Evolutionary conservation across 2,329 filamentous ascomycete genomes (phyloP).

Genomic region (Xenoacremonium recifei): DNA sequence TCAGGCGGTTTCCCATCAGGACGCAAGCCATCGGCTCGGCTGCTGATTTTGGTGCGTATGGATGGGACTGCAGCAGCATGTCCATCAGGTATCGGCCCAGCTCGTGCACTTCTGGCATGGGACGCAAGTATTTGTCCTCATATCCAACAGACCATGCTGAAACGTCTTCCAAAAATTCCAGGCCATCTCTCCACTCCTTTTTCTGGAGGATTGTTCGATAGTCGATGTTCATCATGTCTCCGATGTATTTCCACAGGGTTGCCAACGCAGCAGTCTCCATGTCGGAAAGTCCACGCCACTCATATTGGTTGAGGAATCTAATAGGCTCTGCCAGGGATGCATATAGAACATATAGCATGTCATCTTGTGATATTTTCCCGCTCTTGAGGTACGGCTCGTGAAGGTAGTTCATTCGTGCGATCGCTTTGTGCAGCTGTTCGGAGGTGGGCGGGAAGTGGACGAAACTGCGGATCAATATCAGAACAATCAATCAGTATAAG

Average conservation of each 20-base stretch:
- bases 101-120: slow-evolving; percentile 45
- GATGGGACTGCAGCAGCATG: slow-evolving; percentile 57
- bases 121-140: slow-evolving; percentile 59
- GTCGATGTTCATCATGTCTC: slow-evolving; percentile 66
- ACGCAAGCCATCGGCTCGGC: slow-evolving; percentile 52
- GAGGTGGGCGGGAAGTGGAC: slow-evolving; percentile 27
- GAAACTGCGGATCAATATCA: slow-evolving; percentile 29
- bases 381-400: slow-evolving; percentile 36
- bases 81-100: slow-evolving; percentile 59
- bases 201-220: slow-evolving; percentile 40
- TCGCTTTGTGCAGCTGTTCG: slow-evolving; percentile 30
- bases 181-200: slow-evolving; percentile 45
- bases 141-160: slow-evolving; percentile 52
- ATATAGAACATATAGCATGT: slow-evolving; percentile 40
- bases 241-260: slow-evolving; percentile 69
- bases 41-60: slow-evolving; percentile 43
- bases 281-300: slow-evolving; percentile 67
- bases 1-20: slow-evolving; percentile 62
- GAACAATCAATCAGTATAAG: not conserved
- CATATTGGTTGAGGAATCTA: slow-evolving; percentile 61
- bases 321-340: slow-evolving; percentile 67
- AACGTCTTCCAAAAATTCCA: slow-evolving; percentile 52
- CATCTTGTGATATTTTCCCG: slow-evolving; percentile 36
- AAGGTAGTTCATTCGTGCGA: slow-evolving; percentile 40
- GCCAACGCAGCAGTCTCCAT: slow-evolving; percentile 67